phyloP scores from a whole-genome alignment of 176 grass and related monocot genomes.

The Triticum timopheevii region DNA sequence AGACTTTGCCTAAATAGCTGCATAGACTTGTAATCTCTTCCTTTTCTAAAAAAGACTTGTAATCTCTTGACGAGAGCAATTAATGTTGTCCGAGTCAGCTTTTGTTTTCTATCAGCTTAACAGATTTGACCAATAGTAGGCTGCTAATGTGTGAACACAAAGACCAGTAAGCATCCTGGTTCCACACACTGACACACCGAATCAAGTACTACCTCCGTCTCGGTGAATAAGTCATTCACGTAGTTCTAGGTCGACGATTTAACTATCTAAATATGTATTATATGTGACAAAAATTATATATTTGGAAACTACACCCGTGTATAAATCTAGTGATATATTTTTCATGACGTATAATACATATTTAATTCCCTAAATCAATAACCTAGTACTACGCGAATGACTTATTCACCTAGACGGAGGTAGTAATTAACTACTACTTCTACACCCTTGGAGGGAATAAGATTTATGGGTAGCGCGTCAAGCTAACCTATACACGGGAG shows the following conservation, averaged over 20 bases:
- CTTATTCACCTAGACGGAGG: no score
- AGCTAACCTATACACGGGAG: background rate
- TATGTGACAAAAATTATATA: no score
- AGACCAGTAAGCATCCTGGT: background rate
- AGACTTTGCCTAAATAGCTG: no score
- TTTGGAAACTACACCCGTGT: no score
- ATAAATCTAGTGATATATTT: no score
- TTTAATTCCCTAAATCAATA: no score
- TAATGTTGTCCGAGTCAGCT: background rate
- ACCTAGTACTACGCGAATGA: no score
- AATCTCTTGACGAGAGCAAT: background rate
- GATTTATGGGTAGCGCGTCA: background rate
- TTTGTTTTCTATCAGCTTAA: background rate
- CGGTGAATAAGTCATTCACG: no score
- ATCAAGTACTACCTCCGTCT: no score
- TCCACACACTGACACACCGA: background rate
- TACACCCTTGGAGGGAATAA: background rate
- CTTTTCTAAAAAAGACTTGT: background rate
- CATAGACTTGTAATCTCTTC: background rate
- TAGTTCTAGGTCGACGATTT: no score
- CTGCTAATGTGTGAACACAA: background rate
- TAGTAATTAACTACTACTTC: background rate
- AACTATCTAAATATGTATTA: no score
- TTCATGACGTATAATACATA: no score
- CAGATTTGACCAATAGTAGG: background rate